These are phyloP conservation scores for Solanum ossicruentum DNA, from an alignment of 257 asterid genomes.

Conservation along the genomic window DNA sequence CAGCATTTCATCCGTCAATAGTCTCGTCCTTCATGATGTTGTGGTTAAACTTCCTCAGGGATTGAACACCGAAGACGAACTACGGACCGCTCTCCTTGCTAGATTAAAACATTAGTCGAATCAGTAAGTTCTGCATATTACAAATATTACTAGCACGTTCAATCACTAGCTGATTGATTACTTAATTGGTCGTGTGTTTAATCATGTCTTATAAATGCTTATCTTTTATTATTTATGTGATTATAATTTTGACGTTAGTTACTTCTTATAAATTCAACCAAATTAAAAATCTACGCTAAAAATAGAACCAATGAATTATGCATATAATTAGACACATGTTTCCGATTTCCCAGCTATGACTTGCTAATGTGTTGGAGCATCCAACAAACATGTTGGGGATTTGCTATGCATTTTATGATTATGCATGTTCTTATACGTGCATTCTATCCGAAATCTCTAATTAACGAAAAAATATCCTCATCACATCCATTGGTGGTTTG, in stretches of 20 bases:
- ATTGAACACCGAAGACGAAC: conserved; percentile 15
- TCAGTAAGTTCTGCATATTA: neutral
- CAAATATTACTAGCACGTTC: neutral
- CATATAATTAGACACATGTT: neutral
- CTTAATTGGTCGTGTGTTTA: neutral
- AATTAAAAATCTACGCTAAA: neutral
- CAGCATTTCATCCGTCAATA: conserved; percentile 55
- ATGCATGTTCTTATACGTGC: neutral
- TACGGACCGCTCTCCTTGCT: conserved; percentile 31
- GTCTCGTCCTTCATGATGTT: conserved; percentile 61
- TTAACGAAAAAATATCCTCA: too few species aligned
- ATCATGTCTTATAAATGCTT: neutral
- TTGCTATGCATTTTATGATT: neutral
- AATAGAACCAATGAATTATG: neutral
- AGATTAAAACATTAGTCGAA: conserved; percentile 11
- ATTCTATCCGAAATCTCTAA: rapidly evolving
- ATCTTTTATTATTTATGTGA: neutral
- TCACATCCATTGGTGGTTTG: too few species aligned
- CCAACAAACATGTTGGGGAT: neutral
- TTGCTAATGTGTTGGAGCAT: neutral
- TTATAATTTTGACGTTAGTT: neutral
- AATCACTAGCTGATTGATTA: neutral
- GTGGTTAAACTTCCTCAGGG: conserved; percentile 40
- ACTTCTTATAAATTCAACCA: neutral
- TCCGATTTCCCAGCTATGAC: neutral